A percentile compares a stretch with the other conserved stretches of the same genome.
Evolutionary conservation across 352 stramenopile species (phyloP).

Genomic region (Albugo laibachii): DNA sequence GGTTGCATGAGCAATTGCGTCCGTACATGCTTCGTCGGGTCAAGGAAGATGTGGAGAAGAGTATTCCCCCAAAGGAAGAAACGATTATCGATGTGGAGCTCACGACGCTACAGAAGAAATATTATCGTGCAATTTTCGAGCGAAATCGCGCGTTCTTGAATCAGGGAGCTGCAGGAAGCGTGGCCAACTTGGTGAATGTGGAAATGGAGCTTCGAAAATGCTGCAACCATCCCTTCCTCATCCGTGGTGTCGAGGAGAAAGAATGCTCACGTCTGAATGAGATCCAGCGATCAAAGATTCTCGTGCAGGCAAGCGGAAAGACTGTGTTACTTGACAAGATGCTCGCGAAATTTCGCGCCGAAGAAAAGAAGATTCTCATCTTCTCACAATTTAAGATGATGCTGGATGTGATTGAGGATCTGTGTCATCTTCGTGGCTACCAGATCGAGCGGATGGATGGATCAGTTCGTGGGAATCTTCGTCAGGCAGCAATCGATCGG

Average conservation of each 20-base stretch:
- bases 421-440: conserved; percentile 64
- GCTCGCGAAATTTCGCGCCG: conserved; percentile 89
- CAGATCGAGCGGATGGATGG: conserved; percentile 94
- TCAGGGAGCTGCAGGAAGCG: conserved; percentile 71
- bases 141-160: conserved; percentile 88
- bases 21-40: conserved; percentile 98
- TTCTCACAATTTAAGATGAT: conserved; percentile 99
- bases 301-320: conserved; percentile 85
- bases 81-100: conserved; percentile 99
- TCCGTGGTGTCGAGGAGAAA: conserved; percentile 94
- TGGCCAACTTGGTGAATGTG: conserved; percentile 96
- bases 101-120: conserved; percentile 98
- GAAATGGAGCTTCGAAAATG: conserved; percentile 99
- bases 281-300: conserved; percentile 36
- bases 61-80: conserved; percentile 97
- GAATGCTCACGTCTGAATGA: conserved; percentile 77
- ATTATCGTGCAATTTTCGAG: conserved; percentile 97
- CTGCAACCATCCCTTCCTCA: conserved; percentile 99
- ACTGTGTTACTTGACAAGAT: conserved; percentile 99
- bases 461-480: conserved; percentile 88
- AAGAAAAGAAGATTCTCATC: conserved; percentile 97
- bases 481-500: conserved; percentile 96
- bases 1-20: conserved; percentile 91
- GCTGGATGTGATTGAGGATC: conserved; percentile 90
- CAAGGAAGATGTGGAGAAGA: conserved; percentile 99